Base-by-base conservation (phyloP, 176 grass and related monocot genomes). In the Zea luxurians region DNA sequence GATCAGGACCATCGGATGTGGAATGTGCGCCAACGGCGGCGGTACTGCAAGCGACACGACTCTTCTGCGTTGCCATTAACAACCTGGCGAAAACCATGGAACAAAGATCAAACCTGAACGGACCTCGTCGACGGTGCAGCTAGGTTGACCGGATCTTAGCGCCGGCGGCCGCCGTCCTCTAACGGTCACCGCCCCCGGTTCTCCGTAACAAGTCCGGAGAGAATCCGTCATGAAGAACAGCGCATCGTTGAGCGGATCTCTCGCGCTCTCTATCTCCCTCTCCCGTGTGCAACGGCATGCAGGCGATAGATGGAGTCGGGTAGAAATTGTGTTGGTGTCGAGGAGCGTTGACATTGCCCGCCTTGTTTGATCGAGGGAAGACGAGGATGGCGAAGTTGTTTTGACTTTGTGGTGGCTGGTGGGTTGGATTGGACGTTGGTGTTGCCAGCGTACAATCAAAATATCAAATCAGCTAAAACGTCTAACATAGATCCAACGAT, bases 81-180 rank as follows among this genome's bases (percentile, higher is more conserved):
- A 18, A 27, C 27, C 13, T 36, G 46, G 59, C 60, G 13, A 64
- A 60, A 27, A 27, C 34, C 4, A 55, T 43, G 44, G 41, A 70
- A 37, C 55, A 59, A 59, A 58, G 55, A n/a, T 59, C 18, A 13
- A 47, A 57, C 37, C 15, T 4, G 36, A 65, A 6, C 35, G 58
- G 55, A 53, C 63, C 76, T 66, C 10, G 1, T 54, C 11, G 36
- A 41, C 5, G 61, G 61, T 3, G 75, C 61, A 35, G 10, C 21
- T 4, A 27, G 9, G 8, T 37, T 12, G 3, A 18, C 79, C 83
- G 71, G 78, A 91, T 68, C 74, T 86, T 70, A 82, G 83, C 68
- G 58, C 80, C 42, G 76, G 18, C 34, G 48, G 27, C 0, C 16
- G 53, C 49, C 53, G 0, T 57, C 17, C 27, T 27, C 27, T 27